A percentile compares a stretch with the other conserved stretches of the same genome.
These are phyloP conservation scores for Baorangia bicolor DNA, from an alignment of 768 basidiomycete genomes.

Conservation along the genomic window DNA sequence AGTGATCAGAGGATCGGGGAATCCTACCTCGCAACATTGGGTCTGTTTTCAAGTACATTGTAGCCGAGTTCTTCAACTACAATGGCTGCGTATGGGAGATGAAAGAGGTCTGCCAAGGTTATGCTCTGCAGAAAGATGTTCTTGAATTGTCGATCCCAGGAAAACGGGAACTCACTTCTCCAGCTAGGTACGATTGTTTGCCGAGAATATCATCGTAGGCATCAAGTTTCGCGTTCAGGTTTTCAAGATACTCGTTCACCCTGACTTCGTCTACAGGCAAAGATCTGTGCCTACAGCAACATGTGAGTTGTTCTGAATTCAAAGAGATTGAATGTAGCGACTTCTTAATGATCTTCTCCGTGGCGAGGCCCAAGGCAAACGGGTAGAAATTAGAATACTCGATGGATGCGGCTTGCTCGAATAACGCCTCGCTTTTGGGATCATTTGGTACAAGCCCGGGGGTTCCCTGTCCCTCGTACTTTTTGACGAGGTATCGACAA, in stretches of 20 bases:
- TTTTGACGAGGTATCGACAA: constrained; percentile 31
- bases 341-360: constrained; percentile 54
- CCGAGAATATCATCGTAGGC: constrained; percentile 52
- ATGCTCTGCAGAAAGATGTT: constrained; percentile 30
- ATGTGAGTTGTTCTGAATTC: constrained; percentile 2
- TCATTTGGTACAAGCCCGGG: constrained; percentile 19
- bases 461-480: constrained; percentile 24
- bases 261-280: constrained; percentile 20
- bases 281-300: constrained; percentile 3
- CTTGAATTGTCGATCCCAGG: neutral
- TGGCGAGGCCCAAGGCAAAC: constrained; percentile 39
- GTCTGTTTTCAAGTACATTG: constrained; percentile 21
- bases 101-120: constrained; percentile 46
- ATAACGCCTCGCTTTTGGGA: constrained; percentile 12
- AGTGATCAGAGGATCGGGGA: too few relatives aligned
- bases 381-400: constrained; percentile 47
- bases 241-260: constrained; percentile 21
- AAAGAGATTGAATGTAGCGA: constrained; percentile 29
- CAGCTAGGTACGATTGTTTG: constrained; percentile 54
- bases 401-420: constrained; percentile 25
- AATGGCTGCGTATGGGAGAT: constrained; percentile 40
- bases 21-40: constrained; percentile 29
- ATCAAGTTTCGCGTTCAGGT: constrained; percentile 42
- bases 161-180: constrained; percentile 41
- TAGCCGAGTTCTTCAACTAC: constrained; percentile 26